phyloP scores from a whole-genome alignment of 2,329 filamentous ascomycete genomes.

The Diaporthe sp. region DNA sequence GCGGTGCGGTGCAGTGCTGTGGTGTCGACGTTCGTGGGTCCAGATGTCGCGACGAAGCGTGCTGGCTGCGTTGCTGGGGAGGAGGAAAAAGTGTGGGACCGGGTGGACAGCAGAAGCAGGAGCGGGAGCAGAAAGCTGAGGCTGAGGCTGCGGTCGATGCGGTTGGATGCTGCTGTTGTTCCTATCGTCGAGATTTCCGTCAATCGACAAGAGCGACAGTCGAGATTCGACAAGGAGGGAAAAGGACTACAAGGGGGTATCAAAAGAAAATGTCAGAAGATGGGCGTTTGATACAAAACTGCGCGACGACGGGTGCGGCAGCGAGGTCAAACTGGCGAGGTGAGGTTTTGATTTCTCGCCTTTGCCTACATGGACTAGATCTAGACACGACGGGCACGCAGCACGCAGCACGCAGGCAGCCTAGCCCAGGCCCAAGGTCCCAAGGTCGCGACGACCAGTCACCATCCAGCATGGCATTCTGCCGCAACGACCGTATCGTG shows the following conservation, averaged over 20 bases:
- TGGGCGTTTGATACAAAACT: constrained; percentile 33
- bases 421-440: background rate
- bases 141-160: constrained; percentile 30
- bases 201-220: constrained; percentile 29
- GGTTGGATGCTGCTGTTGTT: background rate
- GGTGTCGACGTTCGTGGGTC: constrained; percentile 39
- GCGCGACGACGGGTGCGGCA: constrained; percentile 32
- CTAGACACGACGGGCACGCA: constrained; percentile 10
- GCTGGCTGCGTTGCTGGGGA: constrained; percentile 18
- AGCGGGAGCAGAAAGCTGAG: constrained; percentile 19
- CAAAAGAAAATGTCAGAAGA: constrained; percentile 38
- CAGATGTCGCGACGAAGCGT: constrained; percentile 32
- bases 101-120: constrained; percentile 11
- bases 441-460: constrained; percentile 13
- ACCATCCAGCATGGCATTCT: background rate
- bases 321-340: constrained; percentile 18
- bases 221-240: background rate
- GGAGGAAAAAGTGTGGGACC: constrained; percentile 38
- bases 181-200: constrained; percentile 13
- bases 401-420: background rate
- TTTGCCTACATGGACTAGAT: constrained; percentile 19
- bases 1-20: constrained; percentile 10
- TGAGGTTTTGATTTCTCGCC: constrained; percentile 35
- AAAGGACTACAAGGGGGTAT: constrained; percentile 35
- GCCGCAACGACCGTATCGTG: background rate